Percentiles rank a stretch among this genome's conserved stretches.
These are phyloP conservation scores for Melastoma candidum DNA, from an alignment of 441 rosid genomes.

Conservation along the genomic window DNA sequence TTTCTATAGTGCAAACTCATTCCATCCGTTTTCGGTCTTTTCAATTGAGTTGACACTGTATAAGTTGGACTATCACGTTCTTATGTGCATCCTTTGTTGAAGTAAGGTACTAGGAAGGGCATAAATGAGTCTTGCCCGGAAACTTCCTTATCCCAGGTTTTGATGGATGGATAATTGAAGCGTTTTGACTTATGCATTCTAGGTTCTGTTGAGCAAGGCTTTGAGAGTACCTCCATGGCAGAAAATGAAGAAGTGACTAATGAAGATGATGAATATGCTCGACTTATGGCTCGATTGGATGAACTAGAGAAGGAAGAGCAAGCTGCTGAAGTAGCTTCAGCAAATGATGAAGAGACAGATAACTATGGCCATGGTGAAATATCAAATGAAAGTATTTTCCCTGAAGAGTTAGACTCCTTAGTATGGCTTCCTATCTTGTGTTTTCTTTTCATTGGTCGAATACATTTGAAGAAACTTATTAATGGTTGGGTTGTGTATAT, in stretches of 20 bases:
- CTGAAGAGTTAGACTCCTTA: slow-evolving; percentile 22
- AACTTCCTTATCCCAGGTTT: too few species aligned
- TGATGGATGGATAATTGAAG: not conserved
- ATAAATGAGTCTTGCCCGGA: too few species aligned
- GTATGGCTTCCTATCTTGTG: slow-evolving; percentile 20
- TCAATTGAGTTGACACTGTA: not conserved
- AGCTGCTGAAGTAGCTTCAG: slow-evolving; percentile 31
- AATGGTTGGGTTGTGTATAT: not conserved
- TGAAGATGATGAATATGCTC: slow-evolving; percentile 61
- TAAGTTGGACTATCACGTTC: not conserved
- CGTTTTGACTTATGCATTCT: slow-evolving; percentile 9
- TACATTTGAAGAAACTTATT: slow-evolving; percentile 10
- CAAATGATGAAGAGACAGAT: slow-evolving; percentile 22
- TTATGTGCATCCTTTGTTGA: too few species aligned
- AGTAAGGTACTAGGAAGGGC: too few species aligned
- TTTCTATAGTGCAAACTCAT: slow-evolving; percentile 2
- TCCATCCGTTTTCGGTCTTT: slow-evolving; percentile 6
- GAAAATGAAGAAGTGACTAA: slow-evolving; percentile 23
- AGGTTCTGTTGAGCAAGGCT: slow-evolving; percentile 18
- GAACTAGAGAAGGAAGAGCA: slow-evolving; percentile 82
- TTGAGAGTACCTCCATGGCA: slow-evolving; percentile 19
- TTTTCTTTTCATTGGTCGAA: slow-evolving; percentile 3
- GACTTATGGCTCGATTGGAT: slow-evolving; percentile 64
- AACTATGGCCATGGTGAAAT: slow-evolving; percentile 12
- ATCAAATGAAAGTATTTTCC: slow-evolving; percentile 11